Percentiles rank a stretch among this genome's conserved stretches.
These are phyloP conservation scores for Penicillium macrosclerotiorum DNA, from an alignment of 495 filamentous ascomycete species.

Conservation along the genomic window DNA sequence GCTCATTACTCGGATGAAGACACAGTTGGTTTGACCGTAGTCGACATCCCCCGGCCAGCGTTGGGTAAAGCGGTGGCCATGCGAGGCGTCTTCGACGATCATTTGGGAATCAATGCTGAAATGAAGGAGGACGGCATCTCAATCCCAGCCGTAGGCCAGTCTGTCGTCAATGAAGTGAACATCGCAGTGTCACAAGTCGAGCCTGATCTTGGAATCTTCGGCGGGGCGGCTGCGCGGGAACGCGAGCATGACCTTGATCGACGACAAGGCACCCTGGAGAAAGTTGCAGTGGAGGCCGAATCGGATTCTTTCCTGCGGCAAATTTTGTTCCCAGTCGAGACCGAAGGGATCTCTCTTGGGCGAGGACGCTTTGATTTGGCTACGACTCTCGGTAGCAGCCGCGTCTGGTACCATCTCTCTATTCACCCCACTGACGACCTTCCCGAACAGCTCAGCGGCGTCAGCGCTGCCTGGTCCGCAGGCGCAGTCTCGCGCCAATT, in stretches of 20 bases:
- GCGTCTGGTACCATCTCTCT: conserved; percentile 93
- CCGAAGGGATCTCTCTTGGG: conserved; percentile 71
- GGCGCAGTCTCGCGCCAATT: conserved; percentile 88
- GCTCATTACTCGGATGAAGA: conserved; percentile 65
- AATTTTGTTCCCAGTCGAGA: conserved; percentile 77
- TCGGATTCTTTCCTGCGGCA: conserved; percentile 77
- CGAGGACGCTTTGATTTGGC: conserved; percentile 74
- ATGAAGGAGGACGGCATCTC: conserved; percentile 94
- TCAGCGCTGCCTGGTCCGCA: conserved; percentile 80
- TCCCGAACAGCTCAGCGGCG: conserved; percentile 63
- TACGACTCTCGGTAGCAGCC: conserved; percentile 67
- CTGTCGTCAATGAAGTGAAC: conserved; percentile 81
- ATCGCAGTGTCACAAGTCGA: conserved; percentile 74
- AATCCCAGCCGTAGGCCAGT: conserved; percentile 64
- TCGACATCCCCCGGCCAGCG: conserved; percentile 78
- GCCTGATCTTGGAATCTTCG: conserved; percentile 76
- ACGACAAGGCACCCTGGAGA: conserved; percentile 79
- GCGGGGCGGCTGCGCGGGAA: conserved; percentile 62
- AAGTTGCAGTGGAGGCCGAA: conserved; percentile 77
- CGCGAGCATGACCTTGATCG: conserved; percentile 77
- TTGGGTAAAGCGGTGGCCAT: conserved; percentile 84
- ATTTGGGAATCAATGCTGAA: conserved; percentile 87
- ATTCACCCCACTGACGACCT: conserved; percentile 89
- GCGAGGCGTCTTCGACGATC: conserved; percentile 88
- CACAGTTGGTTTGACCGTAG: conserved; percentile 81